Evolutionary conservation across 805 yeast genomes (phyloP), one percentile per base, ranked within the genome.

Genomic region (Kuraishia ogatae): DNA sequence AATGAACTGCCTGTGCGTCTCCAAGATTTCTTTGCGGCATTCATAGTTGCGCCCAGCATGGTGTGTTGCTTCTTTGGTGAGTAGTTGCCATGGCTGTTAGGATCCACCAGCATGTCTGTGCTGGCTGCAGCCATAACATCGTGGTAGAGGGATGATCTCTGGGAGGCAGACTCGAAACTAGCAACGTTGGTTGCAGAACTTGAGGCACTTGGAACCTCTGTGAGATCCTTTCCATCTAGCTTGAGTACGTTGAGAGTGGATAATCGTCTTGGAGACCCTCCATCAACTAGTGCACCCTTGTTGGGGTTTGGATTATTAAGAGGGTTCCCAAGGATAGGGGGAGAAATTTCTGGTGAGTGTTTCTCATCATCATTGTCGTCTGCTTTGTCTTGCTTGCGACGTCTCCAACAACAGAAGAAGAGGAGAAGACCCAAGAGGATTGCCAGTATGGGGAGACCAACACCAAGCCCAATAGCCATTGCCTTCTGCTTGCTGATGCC

Each of bases 381-480:
- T 28, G 60, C 55, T 58, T 71, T 64, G 60, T 70, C 64, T 66
- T 75, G 59, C 61, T 73, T 62, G 57, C 78, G 75, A 64, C 77
- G 73, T 73, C 79, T 77, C 62, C 83, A 83, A 62, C 89, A 81
- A 61, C 79, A 74, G 58, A 85, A 71, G 4, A 89, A 52, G 1
- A 84, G 35, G 1, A 79, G 53, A 0, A 73, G 74, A 0, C 81
- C 77, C 2, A 82, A 60, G 8, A 83, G 61, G 0, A 87, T 61
- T 1, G 78, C 77, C 2, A 81, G 70, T 0, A 79, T 65, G 1
- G 97, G 96, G 51, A 94, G 77, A 1, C 86, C 89, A n/a, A 88
- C 92, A 55, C 97, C 97, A 57, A 92, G 78, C 1, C 92, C 96
- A 64, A 93, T 87, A 0, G 96, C 97, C n/a, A 89, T 73, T 2